Evolutionary conservation across 2,329 filamentous ascomycete genomes (phyloP).

Genomic region (Fusarium torreyae): DNA sequence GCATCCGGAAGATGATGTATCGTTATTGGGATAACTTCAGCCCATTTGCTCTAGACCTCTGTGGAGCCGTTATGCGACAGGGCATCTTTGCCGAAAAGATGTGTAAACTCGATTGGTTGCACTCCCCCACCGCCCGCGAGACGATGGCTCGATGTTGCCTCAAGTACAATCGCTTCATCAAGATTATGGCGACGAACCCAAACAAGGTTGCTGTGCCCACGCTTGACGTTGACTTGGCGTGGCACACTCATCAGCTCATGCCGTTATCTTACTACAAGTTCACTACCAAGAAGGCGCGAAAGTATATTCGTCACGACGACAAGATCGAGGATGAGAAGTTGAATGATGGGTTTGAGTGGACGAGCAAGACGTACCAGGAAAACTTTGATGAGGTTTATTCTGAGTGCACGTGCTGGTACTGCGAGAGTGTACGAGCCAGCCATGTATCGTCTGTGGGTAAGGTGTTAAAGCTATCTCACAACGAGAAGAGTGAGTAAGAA

Average conservation of each 20-base stretch:
- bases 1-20: slow-evolving; percentile 77
- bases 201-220: slow-evolving; percentile 74
- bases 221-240: slow-evolving; percentile 81
- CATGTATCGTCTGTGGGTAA: slow-evolving; percentile 65
- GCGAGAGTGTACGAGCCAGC: slow-evolving; percentile 68
- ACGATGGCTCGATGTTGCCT: slow-evolving; percentile 76
- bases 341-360: slow-evolving; percentile 78
- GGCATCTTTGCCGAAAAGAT: slow-evolving; percentile 80
- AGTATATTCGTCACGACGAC: slow-evolving; percentile 86
- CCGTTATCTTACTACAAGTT: slow-evolving; percentile 74
- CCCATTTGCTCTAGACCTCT: slow-evolving; percentile 75
- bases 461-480: slow-evolving; percentile 62
- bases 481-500: slow-evolving; percentile 58
- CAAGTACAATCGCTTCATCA: slow-evolving; percentile 77
- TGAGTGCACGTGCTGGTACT: slow-evolving; percentile 88
- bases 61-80: slow-evolving; percentile 76
- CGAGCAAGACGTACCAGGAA: slow-evolving; percentile 77
- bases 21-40: slow-evolving; percentile 79
- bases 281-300: slow-evolving; percentile 62
- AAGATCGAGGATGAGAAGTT: slow-evolving; percentile 81
- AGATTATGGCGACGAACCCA: slow-evolving; percentile 67
- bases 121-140: slow-evolving; percentile 73
- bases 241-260: slow-evolving; percentile 85
- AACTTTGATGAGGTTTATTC: slow-evolving; percentile 77
- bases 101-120: slow-evolving; percentile 83